phyloP scores from a whole-genome alignment of 495 filamentous ascomycete genomes.

The Hyaloscypha finlandica region DNA sequence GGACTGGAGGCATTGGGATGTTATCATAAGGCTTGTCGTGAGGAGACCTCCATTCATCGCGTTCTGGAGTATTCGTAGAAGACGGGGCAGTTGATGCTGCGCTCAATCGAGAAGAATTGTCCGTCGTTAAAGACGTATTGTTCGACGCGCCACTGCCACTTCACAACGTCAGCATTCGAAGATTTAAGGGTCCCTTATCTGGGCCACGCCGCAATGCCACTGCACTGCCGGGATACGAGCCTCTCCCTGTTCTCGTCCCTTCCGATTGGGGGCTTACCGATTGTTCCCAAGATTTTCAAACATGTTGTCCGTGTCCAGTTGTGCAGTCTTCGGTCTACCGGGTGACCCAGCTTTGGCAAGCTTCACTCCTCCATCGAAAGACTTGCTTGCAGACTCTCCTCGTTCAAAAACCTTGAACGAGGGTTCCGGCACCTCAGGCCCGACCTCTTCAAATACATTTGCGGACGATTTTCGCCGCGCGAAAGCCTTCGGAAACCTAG shows the following conservation, averaged over 20 bases:
- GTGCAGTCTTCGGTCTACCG: conserved; percentile 32
- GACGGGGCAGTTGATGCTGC: conserved; percentile 74
- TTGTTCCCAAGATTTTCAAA: conserved; percentile 55
- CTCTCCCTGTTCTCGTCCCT: background rate
- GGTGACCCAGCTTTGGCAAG: conserved; percentile 45
- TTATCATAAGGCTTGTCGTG: conserved; percentile 54
- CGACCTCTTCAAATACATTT: conserved; percentile 59
- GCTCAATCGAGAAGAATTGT: conserved; percentile 71
- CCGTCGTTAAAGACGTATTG: conserved; percentile 60
- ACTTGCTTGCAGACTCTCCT: conserved; percentile 44
- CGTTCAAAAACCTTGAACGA: conserved; percentile 64
- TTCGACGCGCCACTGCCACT: conserved; percentile 68
- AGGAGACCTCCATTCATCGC: conserved; percentile 55
- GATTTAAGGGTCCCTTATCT: conserved; percentile 7
- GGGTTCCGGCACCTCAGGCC: conserved; percentile 40
- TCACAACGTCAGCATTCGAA: conserved; percentile 38
- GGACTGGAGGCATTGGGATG: conserved; percentile 58
- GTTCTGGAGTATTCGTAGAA: conserved; percentile 60
- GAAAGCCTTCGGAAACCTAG: conserved; percentile 66
- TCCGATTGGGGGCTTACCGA: conserved; percentile 44
- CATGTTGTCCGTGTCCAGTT: conserved; percentile 54
- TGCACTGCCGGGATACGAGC: background rate
- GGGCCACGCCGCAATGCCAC: background rate
- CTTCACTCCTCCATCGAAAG: conserved; percentile 51
- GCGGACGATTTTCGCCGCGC: conserved; percentile 67